These are phyloP conservation scores for Trichoderma cornu-damae DNA, from an alignment of 2,329 filamentous ascomycete species.

Conservation along the genomic window DNA sequence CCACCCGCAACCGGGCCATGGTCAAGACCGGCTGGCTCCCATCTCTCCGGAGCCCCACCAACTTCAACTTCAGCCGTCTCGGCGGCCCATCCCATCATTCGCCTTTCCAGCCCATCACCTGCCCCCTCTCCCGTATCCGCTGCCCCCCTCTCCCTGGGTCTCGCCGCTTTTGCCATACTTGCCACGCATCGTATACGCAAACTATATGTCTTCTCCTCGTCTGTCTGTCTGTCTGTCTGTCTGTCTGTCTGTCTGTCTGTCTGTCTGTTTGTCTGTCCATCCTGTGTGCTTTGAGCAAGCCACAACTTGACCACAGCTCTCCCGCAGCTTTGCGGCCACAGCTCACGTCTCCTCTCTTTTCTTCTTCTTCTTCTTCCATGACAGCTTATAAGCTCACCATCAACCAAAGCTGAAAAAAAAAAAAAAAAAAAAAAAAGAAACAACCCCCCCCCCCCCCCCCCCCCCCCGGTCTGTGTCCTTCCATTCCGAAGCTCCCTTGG, in stretches of 20 bases:
- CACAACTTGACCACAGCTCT: too few species aligned
- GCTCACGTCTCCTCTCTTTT: too few species aligned
- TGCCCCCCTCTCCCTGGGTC: neutral
- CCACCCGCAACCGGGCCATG: conserved; percentile 3
- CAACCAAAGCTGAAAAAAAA: neutral
- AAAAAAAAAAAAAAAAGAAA: neutral
- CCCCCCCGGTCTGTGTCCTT: too few species aligned
- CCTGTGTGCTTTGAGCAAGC: too few species aligned
- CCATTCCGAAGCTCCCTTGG: neutral
- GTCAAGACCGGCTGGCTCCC: neutral
- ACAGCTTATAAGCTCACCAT: neutral
- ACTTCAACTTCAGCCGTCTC: neutral
- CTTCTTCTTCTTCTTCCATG: too few species aligned
- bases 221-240: too few species aligned
- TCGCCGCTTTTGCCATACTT: neutral
- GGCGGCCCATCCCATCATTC: neutral
- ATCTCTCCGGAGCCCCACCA: neutral
- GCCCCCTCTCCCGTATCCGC: neutral
- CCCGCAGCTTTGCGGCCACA: too few species aligned
- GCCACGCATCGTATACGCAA: neutral
- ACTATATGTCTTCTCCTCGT: neutral
- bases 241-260: too few species aligned
- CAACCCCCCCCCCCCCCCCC: neutral
- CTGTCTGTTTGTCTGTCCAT: too few species aligned
- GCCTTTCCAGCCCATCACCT: neutral